phyloP scores from a whole-genome alignment of 2,329 filamentous ascomycete genomes.

The Fusarium setosum region DNA sequence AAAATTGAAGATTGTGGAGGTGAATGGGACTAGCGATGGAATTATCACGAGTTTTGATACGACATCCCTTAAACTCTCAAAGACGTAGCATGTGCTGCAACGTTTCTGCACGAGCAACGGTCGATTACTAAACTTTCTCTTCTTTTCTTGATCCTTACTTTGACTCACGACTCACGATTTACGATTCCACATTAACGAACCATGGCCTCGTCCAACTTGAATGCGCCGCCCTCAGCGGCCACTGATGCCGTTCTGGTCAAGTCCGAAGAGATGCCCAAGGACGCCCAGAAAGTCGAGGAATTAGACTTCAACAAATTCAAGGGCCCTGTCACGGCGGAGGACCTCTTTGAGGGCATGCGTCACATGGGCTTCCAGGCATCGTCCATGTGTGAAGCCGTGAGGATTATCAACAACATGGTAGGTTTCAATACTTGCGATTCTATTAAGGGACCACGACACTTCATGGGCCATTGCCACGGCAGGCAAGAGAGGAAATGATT shows the following conservation, averaged over 20 bases:
- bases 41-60: too few relatives aligned
- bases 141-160: conserved; percentile 10
- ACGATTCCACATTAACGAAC: neutral
- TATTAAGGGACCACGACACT: neutral
- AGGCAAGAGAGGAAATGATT: neutral
- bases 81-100: neutral
- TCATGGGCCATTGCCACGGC: neutral
- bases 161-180: conserved; percentile 4
- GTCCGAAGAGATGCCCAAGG: conserved; percentile 84
- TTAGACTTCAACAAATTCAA: conserved; percentile 91
- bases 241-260: conserved; percentile 87
- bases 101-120: neutral
- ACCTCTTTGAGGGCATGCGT: conserved; percentile 84
- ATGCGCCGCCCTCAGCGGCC: conserved; percentile 68
- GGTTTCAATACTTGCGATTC: conserved; percentile 13
- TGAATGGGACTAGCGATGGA: too few relatives aligned
- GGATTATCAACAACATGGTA: conserved; percentile 97
- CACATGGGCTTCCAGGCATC: conserved; percentile 82
- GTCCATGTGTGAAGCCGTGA: conserved; percentile 85
- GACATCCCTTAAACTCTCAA: too few relatives aligned
- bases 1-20: conserved; percentile 29
- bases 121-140: neutral
- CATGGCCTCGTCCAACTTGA: conserved; percentile 47
- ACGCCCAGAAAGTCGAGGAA: conserved; percentile 84
- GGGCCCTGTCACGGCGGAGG: conserved; percentile 83